Evolutionary conservation across 805 yeast species (phyloP), one percentile per base, ranked within the genome.

Genomic region (Yarrowia alimentaria): DNA sequence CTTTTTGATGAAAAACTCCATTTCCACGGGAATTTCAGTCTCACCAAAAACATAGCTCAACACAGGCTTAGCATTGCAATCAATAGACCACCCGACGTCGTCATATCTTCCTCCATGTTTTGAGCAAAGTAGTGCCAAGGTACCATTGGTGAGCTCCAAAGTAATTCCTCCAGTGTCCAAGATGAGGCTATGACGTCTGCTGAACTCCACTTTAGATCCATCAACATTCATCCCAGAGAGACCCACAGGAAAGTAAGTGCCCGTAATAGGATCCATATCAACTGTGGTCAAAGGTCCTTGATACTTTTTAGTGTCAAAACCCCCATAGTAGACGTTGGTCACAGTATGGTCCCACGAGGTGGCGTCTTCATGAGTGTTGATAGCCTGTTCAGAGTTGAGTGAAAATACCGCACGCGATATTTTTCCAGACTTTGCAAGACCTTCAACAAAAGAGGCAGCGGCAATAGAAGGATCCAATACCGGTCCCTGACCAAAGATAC

Each of bases 111-210:
- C 40, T 3, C 12, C 16, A 13, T 34, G 28, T 20, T 34, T 26
- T 6, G 13, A 14, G 10, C 40, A 22, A 6, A 34, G 21, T 11
- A 22, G 40, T 1, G 28, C 40, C 10, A 34, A 26, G 7, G 40
- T 34, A 9, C 28, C 21, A 20, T 34, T 34, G 1, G 40, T 11
- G 10, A 34, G 28, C 40, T 34, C 40, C 14, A 34, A 28, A 16
- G 40, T 22, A 13, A 34, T 34, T 14, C 40, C 40, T 34, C 40
- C 40, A 6, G 40, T 34, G 6, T 34, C 40, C 13, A 34, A 20
- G 22, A 34, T 11, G 4, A 22, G 20, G 8, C 29, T 34, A 5
- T 34, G 40, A 5, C 22, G 13, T 6, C 11, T 8, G 2, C 3
- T 10, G 10, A 7, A 20, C 19, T 34, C 18, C 13, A 22, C 40